Evolutionary conservation across 495 filamentous ascomycete genomes (phyloP).

Genomic region (Daldinia concentrica): DNA sequence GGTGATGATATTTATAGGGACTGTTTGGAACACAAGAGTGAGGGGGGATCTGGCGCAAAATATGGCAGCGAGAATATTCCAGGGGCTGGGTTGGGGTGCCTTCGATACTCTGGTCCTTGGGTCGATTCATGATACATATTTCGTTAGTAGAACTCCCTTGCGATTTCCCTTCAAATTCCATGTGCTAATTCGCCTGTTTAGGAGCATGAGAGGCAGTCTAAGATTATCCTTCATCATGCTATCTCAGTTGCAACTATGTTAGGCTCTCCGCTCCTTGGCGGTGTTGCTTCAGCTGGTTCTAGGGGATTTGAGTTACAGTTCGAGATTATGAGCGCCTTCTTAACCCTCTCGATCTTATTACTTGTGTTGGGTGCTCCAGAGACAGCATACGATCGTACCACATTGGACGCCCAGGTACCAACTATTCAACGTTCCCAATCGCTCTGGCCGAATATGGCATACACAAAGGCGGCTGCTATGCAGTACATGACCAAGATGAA

Average conservation of each 20-base stretch:
- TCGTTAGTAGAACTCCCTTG: slow-evolving; percentile 48
- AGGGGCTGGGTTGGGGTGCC: slow-evolving; percentile 63
- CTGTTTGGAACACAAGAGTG: slow-evolving; percentile 59
- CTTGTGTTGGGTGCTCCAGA: slow-evolving; percentile 59
- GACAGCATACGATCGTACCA: slow-evolving; percentile 56
- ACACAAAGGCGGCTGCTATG: slow-evolving; percentile 43
- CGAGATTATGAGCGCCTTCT: slow-evolving; percentile 57
- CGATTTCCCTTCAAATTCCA: background rate
- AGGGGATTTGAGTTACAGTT: slow-evolving; percentile 56
- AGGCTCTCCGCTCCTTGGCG: slow-evolving; percentile 60
- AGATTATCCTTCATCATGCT: slow-evolving; percentile 51
- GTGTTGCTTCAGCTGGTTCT: slow-evolving; percentile 50
- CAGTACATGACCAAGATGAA: slow-evolving; percentile 52
- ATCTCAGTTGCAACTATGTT: slow-evolving; percentile 57
- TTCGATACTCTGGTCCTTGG: slow-evolving; percentile 59
- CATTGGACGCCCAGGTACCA: slow-evolving; percentile 40
- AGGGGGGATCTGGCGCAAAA: slow-evolving; percentile 52
- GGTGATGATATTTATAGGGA: slow-evolving; percentile 55
- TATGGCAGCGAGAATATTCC: slow-evolving; percentile 60
- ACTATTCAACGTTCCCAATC: slow-evolving; percentile 47
- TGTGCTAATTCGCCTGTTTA: slow-evolving; percentile 40
- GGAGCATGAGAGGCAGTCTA: slow-evolving; percentile 58
- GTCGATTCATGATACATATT: slow-evolving; percentile 62
- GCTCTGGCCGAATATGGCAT: slow-evolving; percentile 42
- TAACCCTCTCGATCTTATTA: slow-evolving; percentile 55